phyloP scores from a whole-genome alignment of 192 early-diverging fungal genomes.

The Coemansia sp. region DNA sequence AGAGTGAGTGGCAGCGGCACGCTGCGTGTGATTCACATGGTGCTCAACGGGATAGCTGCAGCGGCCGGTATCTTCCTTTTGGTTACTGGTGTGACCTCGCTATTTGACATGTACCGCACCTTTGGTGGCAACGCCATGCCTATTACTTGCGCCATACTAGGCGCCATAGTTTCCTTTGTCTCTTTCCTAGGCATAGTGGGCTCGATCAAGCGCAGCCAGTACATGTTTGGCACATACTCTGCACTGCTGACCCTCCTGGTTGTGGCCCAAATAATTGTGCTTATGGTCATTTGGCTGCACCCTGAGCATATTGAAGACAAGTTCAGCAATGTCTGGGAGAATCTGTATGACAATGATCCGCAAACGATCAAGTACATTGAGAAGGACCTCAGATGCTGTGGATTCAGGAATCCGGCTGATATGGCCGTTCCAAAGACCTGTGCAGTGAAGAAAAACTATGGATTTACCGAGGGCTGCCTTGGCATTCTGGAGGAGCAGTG shows the following conservation, averaged over 20 bases:
- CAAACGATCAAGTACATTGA: slow-evolving; percentile 47
- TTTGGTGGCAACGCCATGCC: slow-evolving; percentile 49
- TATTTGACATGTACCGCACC: slow-evolving; percentile 17
- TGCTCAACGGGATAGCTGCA: slow-evolving; percentile 23
- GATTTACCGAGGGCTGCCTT: slow-evolving; percentile 26
- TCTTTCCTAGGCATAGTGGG: slow-evolving; percentile 52
- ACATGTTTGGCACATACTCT: slow-evolving; percentile 30
- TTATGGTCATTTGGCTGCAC: slow-evolving; percentile 24
- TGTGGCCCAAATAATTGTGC: slow-evolving; percentile 11
- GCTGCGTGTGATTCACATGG: slow-evolving; percentile 25
- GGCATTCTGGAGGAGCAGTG: slow-evolving; percentile 22
- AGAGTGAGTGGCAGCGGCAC: slow-evolving; percentile 8
- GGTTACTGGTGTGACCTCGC: slow-evolving; percentile 13
- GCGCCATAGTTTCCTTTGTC: slow-evolving; percentile 33
- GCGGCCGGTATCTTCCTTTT: slow-evolving; percentile 25
- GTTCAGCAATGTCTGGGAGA: slow-evolving; percentile 50
- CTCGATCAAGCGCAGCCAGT: slow-evolving; percentile 42
- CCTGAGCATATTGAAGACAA: slow-evolving; percentile 33
- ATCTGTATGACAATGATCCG: slow-evolving; percentile 51
- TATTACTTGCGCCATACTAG: slow-evolving; percentile 33
- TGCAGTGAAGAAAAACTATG: slow-evolving; percentile 37
- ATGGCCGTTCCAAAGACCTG: slow-evolving; percentile 45
- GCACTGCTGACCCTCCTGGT: slow-evolving; percentile 34
- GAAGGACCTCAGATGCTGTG: slow-evolving; percentile 52
- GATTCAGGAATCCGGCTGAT: slow-evolving; percentile 44